These are phyloP conservation scores for Anthracocystis panici-leucophaei DNA, from an alignment of 1,284 basidiomycete species.

Conservation along the genomic window DNA sequence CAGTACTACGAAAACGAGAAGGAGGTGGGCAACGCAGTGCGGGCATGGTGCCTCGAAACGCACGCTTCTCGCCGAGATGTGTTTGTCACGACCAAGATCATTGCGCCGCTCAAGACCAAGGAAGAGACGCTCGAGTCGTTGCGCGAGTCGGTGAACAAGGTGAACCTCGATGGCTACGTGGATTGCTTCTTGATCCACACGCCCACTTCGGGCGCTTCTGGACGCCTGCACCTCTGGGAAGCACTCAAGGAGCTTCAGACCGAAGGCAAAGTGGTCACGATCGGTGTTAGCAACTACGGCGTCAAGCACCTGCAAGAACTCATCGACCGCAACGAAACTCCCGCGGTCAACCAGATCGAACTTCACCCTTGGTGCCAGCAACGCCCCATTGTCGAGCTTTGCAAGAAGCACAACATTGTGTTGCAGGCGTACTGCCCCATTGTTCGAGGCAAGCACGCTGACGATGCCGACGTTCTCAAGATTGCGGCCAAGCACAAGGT, in stretches of 20 bases:
- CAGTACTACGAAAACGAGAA: conserved; percentile 52
- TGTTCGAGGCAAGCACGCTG: conserved; percentile 36
- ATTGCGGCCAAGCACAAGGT: conserved; percentile 48
- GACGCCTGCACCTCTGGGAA: conserved; percentile 45
- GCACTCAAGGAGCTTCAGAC: conserved; percentile 40
- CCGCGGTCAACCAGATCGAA: conserved; percentile 50
- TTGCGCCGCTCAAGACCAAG: conserved; percentile 19
- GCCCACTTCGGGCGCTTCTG: conserved; percentile 41
- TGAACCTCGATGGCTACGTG: conserved; percentile 46
- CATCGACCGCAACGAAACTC: conserved; percentile 26
- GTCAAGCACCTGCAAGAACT: conserved; percentile 45
- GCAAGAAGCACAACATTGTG: conserved; percentile 44
- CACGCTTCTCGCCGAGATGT: conserved; percentile 36
- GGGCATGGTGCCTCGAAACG: conserved; percentile 38
- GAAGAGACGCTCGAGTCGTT: conserved; percentile 36
- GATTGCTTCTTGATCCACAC: conserved; percentile 55
- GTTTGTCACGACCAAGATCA: conserved; percentile 54
- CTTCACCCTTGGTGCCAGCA: conserved; percentile 54
- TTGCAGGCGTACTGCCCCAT: conserved; percentile 53
- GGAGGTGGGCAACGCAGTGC: conserved; percentile 45
- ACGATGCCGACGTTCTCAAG: conserved; percentile 29
- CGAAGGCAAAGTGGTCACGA: conserved; percentile 44
- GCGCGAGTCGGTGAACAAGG: conserved; percentile 38
- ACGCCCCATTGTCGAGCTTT: conserved; percentile 40
- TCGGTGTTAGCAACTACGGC: conserved; percentile 48